A percentile compares a stretch with the other conserved stretches of the same genome.
Conservation (phyloP, 1,284 basidiomycete genomes). For the Pyrrhoderma lamaoense region DNA sequence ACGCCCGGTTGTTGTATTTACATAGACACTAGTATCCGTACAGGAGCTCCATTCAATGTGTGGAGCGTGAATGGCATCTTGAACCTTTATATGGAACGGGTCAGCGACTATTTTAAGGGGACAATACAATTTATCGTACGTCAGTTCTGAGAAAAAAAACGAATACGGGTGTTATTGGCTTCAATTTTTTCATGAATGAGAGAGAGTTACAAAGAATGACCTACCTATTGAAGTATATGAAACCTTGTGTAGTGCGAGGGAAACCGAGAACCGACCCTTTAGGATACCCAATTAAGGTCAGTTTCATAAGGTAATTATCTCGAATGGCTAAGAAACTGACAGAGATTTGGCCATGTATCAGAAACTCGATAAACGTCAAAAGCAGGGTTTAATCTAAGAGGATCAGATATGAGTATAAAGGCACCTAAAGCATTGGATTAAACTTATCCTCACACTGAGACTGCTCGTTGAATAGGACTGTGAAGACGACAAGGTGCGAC, state of each 20-base stretch:
- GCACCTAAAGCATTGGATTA: neutral
- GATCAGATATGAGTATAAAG: neutral
- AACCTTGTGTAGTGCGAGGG: conserved; percentile 46
- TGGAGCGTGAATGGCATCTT: conserved; percentile 54
- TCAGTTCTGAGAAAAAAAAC: conserved; percentile 28
- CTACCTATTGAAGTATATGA: conserved; percentile 34
- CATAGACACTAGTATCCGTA: conserved; percentile 38
- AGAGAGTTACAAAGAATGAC: conserved; percentile 17
- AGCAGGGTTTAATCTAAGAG: conserved; percentile 43
- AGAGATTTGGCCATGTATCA: conserved; percentile 30
- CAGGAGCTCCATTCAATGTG: conserved; percentile 47
- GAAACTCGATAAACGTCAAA: conserved; percentile 39
- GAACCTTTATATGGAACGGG: no score
- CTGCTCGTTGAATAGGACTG: conserved; percentile 28
- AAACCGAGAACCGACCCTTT: conserved; percentile 50
- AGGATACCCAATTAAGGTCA: neutral
- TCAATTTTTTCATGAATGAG: neutral
- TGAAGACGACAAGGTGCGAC: conserved; percentile 38
- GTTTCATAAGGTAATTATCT: neutral
- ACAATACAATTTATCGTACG: no score
- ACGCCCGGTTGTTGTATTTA: conserved; percentile 30
- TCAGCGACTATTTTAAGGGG: no score
- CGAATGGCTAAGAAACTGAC: conserved; percentile 20
- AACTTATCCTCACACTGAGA: conserved; percentile 32
- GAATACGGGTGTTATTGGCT: conserved; percentile 18